Evolutionary conservation across 768 basidiomycete genomes (phyloP).

Genomic region (Amanita muscaria): DNA sequence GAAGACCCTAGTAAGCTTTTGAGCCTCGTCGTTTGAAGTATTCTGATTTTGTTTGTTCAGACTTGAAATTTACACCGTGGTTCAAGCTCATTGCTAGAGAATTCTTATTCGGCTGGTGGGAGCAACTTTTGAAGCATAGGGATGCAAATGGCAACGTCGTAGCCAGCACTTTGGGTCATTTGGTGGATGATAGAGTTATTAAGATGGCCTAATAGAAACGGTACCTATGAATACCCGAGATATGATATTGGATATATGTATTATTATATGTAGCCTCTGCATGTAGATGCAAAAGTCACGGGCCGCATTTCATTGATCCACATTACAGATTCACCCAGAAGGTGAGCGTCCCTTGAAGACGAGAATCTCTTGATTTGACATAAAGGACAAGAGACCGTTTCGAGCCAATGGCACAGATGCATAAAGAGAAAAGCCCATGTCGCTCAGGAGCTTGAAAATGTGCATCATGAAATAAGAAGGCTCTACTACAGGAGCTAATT

Average conservation of each 20-base stretch:
- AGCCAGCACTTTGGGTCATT: slow-evolving; percentile 47
- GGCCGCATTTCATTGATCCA: background rate
- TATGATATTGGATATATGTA: slow-evolving; percentile 1
- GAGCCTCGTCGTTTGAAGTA: background rate
- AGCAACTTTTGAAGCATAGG: slow-evolving; percentile 65
- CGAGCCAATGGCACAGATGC: slow-evolving; percentile 56
- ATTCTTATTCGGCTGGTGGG: slow-evolving; percentile 99
- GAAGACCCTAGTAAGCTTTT: slow-evolving; percentile 51
- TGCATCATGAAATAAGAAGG: slow-evolving; percentile 52
- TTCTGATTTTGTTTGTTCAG: slow-evolving; percentile 27
- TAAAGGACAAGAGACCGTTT: slow-evolving; percentile 34
- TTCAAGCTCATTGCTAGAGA: slow-evolving; percentile 97
- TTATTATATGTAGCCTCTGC: background rate
- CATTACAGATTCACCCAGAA: slow-evolving; percentile 2
- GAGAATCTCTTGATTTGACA: slow-evolving; percentile 49
- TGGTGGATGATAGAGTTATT: slow-evolving; percentile 7
- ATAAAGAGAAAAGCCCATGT: slow-evolving; percentile 52
- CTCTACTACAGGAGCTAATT: slow-evolving; percentile 27
- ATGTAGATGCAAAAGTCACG: background rate
- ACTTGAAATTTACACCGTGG: slow-evolving; percentile 93
- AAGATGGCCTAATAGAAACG: slow-evolving; percentile 34
- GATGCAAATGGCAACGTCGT: slow-evolving; percentile 44
- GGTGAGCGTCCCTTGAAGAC: slow-evolving; percentile 43
- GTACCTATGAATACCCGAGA: too few species aligned
- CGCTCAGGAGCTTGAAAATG: slow-evolving; percentile 49